These are phyloP conservation scores for Acanthamoeba sp. DNA, from an alignment of 208 protist genomes.

Conservation along the genomic window DNA sequence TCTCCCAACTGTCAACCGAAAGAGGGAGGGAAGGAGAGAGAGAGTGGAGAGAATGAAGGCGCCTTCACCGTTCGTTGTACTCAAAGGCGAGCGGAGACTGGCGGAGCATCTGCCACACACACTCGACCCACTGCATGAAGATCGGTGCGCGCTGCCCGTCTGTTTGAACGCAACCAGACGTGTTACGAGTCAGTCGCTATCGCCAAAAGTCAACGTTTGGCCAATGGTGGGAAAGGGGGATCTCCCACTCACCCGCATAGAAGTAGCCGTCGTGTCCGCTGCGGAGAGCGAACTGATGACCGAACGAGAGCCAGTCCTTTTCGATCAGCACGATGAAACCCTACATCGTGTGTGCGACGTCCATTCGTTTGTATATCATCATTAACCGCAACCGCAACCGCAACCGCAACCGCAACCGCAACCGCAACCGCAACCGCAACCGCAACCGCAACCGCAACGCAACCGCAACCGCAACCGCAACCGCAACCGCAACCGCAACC, in stretches of 20 bases:
- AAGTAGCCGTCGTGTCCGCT: conserved; percentile 81
- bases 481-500: no score
- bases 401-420: no score
- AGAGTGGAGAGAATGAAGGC: background rate
- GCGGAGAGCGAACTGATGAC: conserved; percentile 96
- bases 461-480: no score
- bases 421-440: no score
- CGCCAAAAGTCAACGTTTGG: background rate
- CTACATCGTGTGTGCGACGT: background rate
- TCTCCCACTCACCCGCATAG: conserved; percentile 4
- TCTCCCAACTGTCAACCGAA: background rate
- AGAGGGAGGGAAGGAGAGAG: background rate
- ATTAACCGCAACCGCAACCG: no score
- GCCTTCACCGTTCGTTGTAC: conserved; percentile 57
- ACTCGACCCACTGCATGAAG: conserved; percentile 96
- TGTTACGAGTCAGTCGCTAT: background rate
- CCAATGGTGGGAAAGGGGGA: background rate
- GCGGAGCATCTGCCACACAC: conserved; percentile 90
- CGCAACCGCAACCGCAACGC: no score
- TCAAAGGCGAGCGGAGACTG: conserved; percentile 65
- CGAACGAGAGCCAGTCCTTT: conserved; percentile 96
- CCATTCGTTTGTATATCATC: no score
- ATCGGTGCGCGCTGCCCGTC: conserved; percentile 92
- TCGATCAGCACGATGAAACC: conserved; percentile 95
- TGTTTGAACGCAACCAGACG: no score